Conservation (phyloP, 1,139 yeast genomes). For the Yamadazyma taylorii region DNA sequence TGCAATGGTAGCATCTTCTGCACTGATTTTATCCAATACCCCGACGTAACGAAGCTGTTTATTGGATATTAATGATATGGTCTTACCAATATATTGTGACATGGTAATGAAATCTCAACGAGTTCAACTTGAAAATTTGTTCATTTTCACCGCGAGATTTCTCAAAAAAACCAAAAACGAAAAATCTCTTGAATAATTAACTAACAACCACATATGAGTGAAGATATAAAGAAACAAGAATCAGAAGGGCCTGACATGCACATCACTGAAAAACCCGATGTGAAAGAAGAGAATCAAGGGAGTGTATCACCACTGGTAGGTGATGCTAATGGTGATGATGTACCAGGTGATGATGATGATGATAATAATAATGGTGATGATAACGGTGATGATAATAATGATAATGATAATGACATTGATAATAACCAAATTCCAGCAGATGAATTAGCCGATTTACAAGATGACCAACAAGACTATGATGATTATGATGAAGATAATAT, state of each 20-base stretch:
- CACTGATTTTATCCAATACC: constrained; percentile 78
- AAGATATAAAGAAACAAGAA: no score
- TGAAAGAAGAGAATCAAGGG: no score
- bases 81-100: constrained; percentile 91
- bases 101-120: constrained; percentile 28
- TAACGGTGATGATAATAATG: constrained; percentile 9
- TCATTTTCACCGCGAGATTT: background rate
- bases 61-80: constrained; percentile 84
- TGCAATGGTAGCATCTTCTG: constrained; percentile 89
- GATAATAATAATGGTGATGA: constrained; percentile 12
- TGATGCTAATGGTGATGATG: constrained; percentile 1
- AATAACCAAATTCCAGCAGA: constrained; percentile 6
- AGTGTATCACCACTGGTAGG: no score
- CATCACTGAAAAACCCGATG: no score
- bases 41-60: constrained; percentile 92
- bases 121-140: background rate
- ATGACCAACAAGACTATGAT: constrained; percentile 23
- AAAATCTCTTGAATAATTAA: no score
- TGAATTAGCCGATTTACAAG: constrained; percentile 14
- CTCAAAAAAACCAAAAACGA: no score
- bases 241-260: no score
- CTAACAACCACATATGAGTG: no score
- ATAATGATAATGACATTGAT: constrained; percentile 14
- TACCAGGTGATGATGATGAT: constrained; percentile 5
- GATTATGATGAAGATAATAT: constrained; percentile 28